Base-by-base conservation (phyloP, 805 yeast species). In the Ogataea glucozyma region DNA sequence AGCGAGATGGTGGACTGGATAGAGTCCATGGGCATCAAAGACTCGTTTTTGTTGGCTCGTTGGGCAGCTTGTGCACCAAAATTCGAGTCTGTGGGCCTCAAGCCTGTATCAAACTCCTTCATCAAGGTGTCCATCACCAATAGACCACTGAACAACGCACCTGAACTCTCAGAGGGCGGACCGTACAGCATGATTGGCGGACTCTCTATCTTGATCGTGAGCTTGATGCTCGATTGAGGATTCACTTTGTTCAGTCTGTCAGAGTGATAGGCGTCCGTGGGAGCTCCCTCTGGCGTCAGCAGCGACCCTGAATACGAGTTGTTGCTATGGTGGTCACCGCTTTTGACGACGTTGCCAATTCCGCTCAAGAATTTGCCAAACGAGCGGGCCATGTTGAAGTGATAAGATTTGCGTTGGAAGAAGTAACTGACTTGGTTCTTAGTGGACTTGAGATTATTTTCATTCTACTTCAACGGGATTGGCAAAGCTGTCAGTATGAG, bases 101-200 rank as follows among this genome's bases (percentile, higher is more conserved):
- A 11, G 19, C 31, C 31, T 2, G 32, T 6, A 16, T 31, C 43
- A 8, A 19, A 29, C 13, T 44, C 44, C n/a, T 53, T 43, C 2
- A 52, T 54, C n/a, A 69, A 61, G 1, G 83, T 72, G 22, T 74
- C 76, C 34, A 93, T 65, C 26, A 75, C 74, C 36, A 93, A 66
- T 8, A 88, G 69, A 0, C 99, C 99, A 24, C 89, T 79, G 24
- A 93, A 67, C 18, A 91, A 72, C 4, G 96, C 85, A 1, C 99
- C 99, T 0, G 95, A 74, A 1, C 93, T 81, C 46, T 87, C 93
- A 7, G 66, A 62, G 3, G 90, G 85, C 1, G 75, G 65, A 0
- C 99, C 99, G 58, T 86, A 91, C 42, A 93, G 67, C 34, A 88
- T 78, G 27, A 90, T 73, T 0, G 99, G 99, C 1, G 98, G 98